Evolutionary conservation across 306 rosid genomes (phyloP), one percentile per base, ranked within the genome.

Genomic region (Calophaca sinica): DNA sequence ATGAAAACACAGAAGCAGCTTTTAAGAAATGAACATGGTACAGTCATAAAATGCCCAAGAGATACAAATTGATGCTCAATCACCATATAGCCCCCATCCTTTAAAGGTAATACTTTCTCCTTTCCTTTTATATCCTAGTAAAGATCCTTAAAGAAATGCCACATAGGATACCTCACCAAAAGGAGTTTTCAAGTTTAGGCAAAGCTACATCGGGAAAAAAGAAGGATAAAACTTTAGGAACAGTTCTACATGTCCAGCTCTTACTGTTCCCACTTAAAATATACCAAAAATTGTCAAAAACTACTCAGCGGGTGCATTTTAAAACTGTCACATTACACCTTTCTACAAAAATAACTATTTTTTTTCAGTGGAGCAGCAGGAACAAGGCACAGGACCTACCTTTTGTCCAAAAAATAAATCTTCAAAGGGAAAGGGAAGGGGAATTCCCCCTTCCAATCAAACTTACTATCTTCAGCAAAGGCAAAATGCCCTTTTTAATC

Each of bases 11-110:
- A 62, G 41, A 20, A 74, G 42, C 58, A 65, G 58, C 7, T 52
- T 65, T 61, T 55, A 70, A 70, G 76, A 72, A 65, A 64, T 84
- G 68, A 76, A 62, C 64, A 44, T 41, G 70, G 61, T 36, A 31
- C 68, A n/a, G 8, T 75, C 46, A 55, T 42, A 64, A 12, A 32
- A 36, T 62, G 42, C 12, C 4, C 3, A 77, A 62, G 14, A 62
- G 32, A 71, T 67, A 53, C 50, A 41, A 49, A 62, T 42, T 31
- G 70, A 51, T 48, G 63, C 35, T 36, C 74, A 57, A 65, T 69
- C 60, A 64, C 14, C 51, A 28, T 31, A 72, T 11, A 75, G 51
- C 14, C 15, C 13, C 3, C 7, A 50, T 52, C 54, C 61, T 12
- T 9, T 41, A 13, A 55, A 74, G 13, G 12, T 38, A 62, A 44